A percentile compares a stretch with the other conserved stretches of the same genome.
Evolutionary conservation across 2,329 filamentous ascomycete species (phyloP).

Genomic region (Clonostachys solani): DNA sequence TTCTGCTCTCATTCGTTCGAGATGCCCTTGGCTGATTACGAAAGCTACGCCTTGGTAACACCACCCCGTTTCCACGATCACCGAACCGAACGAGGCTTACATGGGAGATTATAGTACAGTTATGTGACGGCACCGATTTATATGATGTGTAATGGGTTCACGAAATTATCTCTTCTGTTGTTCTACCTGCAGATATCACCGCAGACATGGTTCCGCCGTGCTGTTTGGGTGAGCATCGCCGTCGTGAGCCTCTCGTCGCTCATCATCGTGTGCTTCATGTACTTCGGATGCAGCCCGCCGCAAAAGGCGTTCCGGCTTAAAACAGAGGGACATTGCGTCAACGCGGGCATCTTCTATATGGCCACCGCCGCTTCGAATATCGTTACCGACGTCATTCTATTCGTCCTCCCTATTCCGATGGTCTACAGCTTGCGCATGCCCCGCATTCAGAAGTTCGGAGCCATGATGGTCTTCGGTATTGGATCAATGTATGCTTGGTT

Average conservation of each 20-base stretch:
- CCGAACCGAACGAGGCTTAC: background rate
- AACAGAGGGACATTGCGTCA: constrained; percentile 27
- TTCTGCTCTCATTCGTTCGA: constrained; percentile 13
- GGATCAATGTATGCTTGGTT: constrained; percentile 18
- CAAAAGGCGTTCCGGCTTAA: constrained; percentile 12
- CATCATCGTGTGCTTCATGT: constrained; percentile 13
- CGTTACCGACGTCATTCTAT: constrained; percentile 39
- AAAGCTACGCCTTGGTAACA: constrained; percentile 9
- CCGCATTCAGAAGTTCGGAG: constrained; percentile 35
- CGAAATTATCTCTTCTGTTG: constrained; percentile 28
- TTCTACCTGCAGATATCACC: constrained; percentile 31
- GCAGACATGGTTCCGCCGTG: constrained; percentile 18
- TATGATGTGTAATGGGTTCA: constrained; percentile 24
- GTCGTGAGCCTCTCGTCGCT: constrained; percentile 20
- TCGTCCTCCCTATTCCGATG: constrained; percentile 38
- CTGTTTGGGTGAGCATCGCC: constrained; percentile 17
- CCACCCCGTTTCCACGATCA: too few relatives aligned
- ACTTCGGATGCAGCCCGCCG: constrained; percentile 14
- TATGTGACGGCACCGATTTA: constrained; percentile 21
- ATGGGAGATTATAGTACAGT: constrained; percentile 1
- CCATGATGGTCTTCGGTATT: constrained; percentile 36
- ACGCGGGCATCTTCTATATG: constrained; percentile 40
- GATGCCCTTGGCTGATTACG: constrained; percentile 11
- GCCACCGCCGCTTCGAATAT: constrained; percentile 41
- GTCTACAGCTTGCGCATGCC: constrained; percentile 37